Conservation (phyloP, 2,329 filamentous ascomycete species). For the Rachicladosporium sp. region DNA sequence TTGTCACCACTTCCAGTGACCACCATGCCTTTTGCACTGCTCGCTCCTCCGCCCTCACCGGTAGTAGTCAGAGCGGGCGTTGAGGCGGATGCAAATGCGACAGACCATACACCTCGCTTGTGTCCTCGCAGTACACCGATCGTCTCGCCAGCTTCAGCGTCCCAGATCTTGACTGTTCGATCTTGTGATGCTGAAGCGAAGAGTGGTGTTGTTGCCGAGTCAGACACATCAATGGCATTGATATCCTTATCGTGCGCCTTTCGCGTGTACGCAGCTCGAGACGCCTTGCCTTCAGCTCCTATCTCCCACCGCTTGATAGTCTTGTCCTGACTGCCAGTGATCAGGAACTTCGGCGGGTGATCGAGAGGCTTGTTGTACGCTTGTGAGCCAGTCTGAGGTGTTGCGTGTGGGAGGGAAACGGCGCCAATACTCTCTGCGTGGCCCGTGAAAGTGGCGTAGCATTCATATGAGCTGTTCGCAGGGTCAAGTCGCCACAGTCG, state of each 20-base stretch:
- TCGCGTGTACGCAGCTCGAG: constrained; percentile 67
- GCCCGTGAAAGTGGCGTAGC: constrained; percentile 71
- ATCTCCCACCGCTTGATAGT: constrained; percentile 94
- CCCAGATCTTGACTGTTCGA: constrained; percentile 94
- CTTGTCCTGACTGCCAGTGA: constrained; percentile 90
- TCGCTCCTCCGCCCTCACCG: constrained; percentile 49
- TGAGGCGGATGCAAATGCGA: constrained; percentile 72
- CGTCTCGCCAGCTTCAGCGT: constrained; percentile 75
- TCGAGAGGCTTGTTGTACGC: constrained; percentile 62
- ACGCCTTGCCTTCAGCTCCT: constrained; percentile 33
- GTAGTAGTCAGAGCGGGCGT: constrained; percentile 63
- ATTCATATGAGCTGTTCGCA: constrained; percentile 60
- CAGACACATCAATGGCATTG: constrained; percentile 69
- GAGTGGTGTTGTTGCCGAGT: constrained; percentile 55
- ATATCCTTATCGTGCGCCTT: constrained; percentile 99
- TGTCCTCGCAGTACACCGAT: constrained; percentile 87
- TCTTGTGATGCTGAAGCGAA: constrained; percentile 97
- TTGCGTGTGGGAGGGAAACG: constrained; percentile 63
- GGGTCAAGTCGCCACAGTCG: constrained; percentile 81
- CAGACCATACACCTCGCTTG: constrained; percentile 89
- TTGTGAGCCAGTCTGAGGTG: constrained; percentile 55
- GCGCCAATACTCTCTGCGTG: constrained; percentile 91
- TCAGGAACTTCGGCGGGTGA: constrained; percentile 68
- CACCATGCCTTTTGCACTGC: constrained; percentile 63
- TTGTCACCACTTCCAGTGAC: constrained; percentile 92